Base-by-base conservation (phyloP, 2,329 filamentous ascomycete species). In the Fusarium guadeloupense region DNA sequence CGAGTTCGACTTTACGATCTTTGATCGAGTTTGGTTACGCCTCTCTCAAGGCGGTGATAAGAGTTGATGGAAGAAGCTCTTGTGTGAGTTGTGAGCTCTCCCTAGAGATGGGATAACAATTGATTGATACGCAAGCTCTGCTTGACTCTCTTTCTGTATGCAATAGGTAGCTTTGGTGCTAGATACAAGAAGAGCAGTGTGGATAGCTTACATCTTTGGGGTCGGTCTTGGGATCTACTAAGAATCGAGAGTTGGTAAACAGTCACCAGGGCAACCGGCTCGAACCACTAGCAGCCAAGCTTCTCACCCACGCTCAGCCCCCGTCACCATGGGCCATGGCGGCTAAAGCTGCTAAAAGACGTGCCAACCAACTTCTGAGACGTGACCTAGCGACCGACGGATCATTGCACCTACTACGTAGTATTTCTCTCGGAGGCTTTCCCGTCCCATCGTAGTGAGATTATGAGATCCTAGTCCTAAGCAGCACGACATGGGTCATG, bases 1-100 rank as follows among this genome's bases (percentile, higher is more conserved):
- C 77, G 76, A 72, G 63, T 71, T 71, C 71, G 79, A 79, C 76
- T 76, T 76, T 70, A 67, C 67, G 66, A 57, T 57, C 62, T 48
- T 52, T 39, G 43, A 52, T 47, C 52, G 39, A 42, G 47, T 54
- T 45, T 64, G 54, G 43, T 39, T 52, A 69, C 66, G 73, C 74
- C 74, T 72, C 64, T 49, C 71, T 73, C 70, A 33, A 75, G 75
- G 73, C 73, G 63, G 34, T 39, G 44, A 56, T 57, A 41, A 47
- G 30, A 48, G 50, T 20, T 66, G 52, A 34, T 59, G 46, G 55
- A 51, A 59, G 62, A 54, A 12, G 65, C 59, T 62, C 59, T 56
- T 25, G 35, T 41, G 37, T 47, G 28, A 38, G 54, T 54, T 55
- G 35, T 45, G 49, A 55, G 55, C 52, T 40, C 60, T 47, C 57